Conservation (phyloP, 2,329 filamentous ascomycete species). For the Coniochaeta prunicola region DNA sequence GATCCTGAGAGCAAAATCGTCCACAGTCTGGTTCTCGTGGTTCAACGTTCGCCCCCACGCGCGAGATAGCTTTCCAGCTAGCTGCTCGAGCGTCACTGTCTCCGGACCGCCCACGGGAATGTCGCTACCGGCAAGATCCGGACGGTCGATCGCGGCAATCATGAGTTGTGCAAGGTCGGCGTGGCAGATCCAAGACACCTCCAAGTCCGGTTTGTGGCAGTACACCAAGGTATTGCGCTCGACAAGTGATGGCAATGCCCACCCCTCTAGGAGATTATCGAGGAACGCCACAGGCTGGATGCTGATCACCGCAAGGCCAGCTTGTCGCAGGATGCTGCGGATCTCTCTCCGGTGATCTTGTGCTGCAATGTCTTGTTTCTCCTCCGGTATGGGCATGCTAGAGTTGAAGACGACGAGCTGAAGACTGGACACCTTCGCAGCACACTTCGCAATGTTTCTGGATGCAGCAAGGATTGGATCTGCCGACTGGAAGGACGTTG, state of each 20-base stretch:
- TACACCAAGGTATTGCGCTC: slow-evolving; percentile 27
- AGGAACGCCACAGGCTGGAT: slow-evolving; percentile 30
- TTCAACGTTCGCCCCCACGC: slow-evolving; percentile 23
- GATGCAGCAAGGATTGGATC: slow-evolving; percentile 47
- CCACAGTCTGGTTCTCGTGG: slow-evolving; percentile 24
- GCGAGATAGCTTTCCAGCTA: slow-evolving; percentile 23
- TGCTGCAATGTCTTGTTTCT: slow-evolving; percentile 13
- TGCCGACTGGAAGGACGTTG: slow-evolving; percentile 16
- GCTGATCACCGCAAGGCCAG: slow-evolving; percentile 22
- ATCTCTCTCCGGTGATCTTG: slow-evolving; percentile 24
- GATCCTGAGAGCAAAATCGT: slow-evolving; percentile 21
- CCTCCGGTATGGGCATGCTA: slow-evolving; percentile 19
- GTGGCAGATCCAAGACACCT: slow-evolving; percentile 31
- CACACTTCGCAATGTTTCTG: slow-evolving; percentile 48
- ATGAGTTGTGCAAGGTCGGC: slow-evolving; percentile 29
- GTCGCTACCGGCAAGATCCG: slow-evolving; percentile 24
- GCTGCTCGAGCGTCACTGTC: slow-evolving; percentile 21
- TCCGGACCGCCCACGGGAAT: slow-evolving; percentile 26
- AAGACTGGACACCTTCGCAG: slow-evolving; percentile 46
- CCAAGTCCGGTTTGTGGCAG: slow-evolving; percentile 27
- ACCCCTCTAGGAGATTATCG: slow-evolving; percentile 30
- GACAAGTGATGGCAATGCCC: slow-evolving; percentile 25
- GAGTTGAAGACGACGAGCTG: slow-evolving; percentile 17
- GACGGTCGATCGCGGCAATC: slow-evolving; percentile 23
- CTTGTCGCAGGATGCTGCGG: slow-evolving; percentile 19